Evolutionary conservation across 2,329 filamentous ascomycete species (phyloP).

Genomic region (Aspergillus vadensis): DNA sequence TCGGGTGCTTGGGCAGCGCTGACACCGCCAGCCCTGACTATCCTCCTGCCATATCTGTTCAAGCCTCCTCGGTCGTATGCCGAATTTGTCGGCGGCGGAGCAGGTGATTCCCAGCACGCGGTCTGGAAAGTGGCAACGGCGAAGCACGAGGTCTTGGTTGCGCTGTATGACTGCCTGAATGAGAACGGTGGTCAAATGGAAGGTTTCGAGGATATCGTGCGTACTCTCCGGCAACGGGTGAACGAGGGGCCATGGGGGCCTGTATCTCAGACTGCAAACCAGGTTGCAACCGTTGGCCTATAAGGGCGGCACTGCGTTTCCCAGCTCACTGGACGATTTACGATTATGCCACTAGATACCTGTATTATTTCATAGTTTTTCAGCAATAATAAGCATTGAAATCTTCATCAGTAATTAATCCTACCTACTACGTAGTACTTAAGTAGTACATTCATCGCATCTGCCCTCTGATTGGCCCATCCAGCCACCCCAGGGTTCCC

Average conservation of each 20-base stretch:
- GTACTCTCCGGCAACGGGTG: conserved; percentile 43
- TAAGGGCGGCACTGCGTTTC: conserved; percentile 17
- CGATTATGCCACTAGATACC: background rate
- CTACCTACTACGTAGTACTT: background rate
- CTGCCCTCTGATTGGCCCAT: background rate
- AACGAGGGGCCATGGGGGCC: conserved; percentile 47
- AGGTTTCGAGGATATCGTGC: conserved; percentile 44
- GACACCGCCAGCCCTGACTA: conserved; percentile 52
- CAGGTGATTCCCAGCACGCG: conserved; percentile 58
- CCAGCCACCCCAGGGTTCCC: conserved; percentile 4
- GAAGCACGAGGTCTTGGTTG: conserved; percentile 59
- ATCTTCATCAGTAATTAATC: background rate
- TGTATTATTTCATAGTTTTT: background rate
- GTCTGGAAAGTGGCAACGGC: conserved; percentile 60
- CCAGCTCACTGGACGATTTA: background rate
- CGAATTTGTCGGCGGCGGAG: conserved; percentile 59
- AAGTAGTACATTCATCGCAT: no score
- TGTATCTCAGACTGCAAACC: conserved; percentile 30
- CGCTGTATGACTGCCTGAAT: conserved; percentile 50
- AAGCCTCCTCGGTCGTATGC: conserved; percentile 59
- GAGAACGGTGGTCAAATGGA: conserved; percentile 32
- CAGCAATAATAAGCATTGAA: no score
- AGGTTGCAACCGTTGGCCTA: conserved; percentile 41
- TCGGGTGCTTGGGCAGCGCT: conserved; percentile 56
- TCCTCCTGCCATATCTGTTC: conserved; percentile 59